Percentiles rank a stretch among this genome's conserved stretches.
Conservation (phyloP, 805 yeast species). For the Metschnikowia shivogae region DNA sequence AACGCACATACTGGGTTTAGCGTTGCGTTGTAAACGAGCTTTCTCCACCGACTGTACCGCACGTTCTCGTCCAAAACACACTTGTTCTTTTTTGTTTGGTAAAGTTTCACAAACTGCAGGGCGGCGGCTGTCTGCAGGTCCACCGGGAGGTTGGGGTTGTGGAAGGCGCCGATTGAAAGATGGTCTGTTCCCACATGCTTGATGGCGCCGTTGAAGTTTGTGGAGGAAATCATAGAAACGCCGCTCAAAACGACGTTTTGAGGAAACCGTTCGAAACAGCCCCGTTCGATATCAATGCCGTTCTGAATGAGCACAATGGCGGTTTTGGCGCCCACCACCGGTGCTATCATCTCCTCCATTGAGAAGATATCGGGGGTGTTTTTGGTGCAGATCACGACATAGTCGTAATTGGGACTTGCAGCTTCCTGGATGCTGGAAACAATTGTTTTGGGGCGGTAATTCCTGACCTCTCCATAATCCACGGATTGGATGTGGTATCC, state of each 20-base stretch:
- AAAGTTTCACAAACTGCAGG: slow-evolving; percentile 42
- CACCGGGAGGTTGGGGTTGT: slow-evolving; percentile 27
- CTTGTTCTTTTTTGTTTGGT: slow-evolving; percentile 41
- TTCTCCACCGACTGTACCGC: slow-evolving; percentile 56
- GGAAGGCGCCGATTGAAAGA: slow-evolving; percentile 26
- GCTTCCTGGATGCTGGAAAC: slow-evolving; percentile 46
- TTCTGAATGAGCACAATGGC: slow-evolving; percentile 37
- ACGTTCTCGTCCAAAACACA: slow-evolving; percentile 42
- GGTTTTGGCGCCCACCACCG: slow-evolving; percentile 37
- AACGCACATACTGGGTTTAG: slow-evolving; percentile 61
- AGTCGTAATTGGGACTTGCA: slow-evolving; percentile 44
- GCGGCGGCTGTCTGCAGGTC: slow-evolving; percentile 34
- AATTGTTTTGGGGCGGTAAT: slow-evolving; percentile 52
- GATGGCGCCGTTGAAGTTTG: slow-evolving; percentile 24
- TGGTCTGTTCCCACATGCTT: slow-evolving; percentile 26
- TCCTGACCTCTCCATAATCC: slow-evolving; percentile 53
- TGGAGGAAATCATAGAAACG: slow-evolving; percentile 34
- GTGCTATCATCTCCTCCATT: slow-evolving; percentile 48
- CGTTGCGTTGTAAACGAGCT: slow-evolving; percentile 66
- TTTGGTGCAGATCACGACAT: slow-evolving; percentile 57
- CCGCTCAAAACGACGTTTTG: slow-evolving; percentile 33
- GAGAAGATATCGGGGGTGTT: slow-evolving; percentile 57
- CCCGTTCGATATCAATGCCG: slow-evolving; percentile 35
- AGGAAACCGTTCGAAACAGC: slow-evolving; percentile 31
- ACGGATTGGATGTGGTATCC: slow-evolving; percentile 61